A percentile compares a stretch with the other conserved stretches of the same genome.
phyloP scores from a whole-genome alignment of 2,329 filamentous ascomycete genomes.

The Trichoderma oligosporum region DNA sequence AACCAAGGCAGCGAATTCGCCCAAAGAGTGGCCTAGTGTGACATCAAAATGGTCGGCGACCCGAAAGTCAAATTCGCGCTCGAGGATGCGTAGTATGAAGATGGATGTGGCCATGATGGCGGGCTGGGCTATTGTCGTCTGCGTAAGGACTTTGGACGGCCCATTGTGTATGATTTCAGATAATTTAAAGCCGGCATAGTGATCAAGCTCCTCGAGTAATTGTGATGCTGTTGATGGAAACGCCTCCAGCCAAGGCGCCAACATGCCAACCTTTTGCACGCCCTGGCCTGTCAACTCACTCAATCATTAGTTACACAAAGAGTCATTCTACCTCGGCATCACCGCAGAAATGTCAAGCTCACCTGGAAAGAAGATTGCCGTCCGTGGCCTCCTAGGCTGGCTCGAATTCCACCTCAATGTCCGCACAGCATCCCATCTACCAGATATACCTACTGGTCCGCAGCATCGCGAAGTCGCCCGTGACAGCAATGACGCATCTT shows the following conservation, averaged over 20 bases:
- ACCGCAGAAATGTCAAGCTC: constrained; percentile 14
- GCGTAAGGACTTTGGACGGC: constrained; percentile 70
- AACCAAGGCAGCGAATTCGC: constrained; percentile 88
- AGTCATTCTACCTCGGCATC: neutral
- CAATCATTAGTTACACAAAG: constrained; percentile 14
- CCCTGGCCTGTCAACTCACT: constrained; percentile 67
- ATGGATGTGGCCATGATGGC: constrained; percentile 95
- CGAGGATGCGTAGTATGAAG: constrained; percentile 81
- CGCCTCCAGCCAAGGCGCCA: constrained; percentile 76
- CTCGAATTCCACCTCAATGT: constrained; percentile 33
- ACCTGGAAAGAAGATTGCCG: constrained; percentile 61
- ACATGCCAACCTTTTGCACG: constrained; percentile 85
- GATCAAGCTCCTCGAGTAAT: constrained; percentile 84
- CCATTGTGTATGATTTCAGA: constrained; percentile 76
- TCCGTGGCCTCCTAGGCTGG: constrained; percentile 41
- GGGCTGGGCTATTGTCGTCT: constrained; percentile 84
- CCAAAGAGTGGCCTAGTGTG: constrained; percentile 83
- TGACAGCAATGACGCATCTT: constrained; percentile 10
- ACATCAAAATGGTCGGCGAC: constrained; percentile 70
- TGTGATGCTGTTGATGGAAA: constrained; percentile 74
- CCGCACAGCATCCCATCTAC: constrained; percentile 9
- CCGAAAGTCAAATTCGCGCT: constrained; percentile 77
- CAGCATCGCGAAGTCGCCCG: constrained; percentile 15
- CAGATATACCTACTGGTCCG: constrained; percentile 7
- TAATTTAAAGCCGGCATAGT: constrained; percentile 68